Base-by-base conservation (phyloP, 768 basidiomycete species). In the Suillus americanus region DNA sequence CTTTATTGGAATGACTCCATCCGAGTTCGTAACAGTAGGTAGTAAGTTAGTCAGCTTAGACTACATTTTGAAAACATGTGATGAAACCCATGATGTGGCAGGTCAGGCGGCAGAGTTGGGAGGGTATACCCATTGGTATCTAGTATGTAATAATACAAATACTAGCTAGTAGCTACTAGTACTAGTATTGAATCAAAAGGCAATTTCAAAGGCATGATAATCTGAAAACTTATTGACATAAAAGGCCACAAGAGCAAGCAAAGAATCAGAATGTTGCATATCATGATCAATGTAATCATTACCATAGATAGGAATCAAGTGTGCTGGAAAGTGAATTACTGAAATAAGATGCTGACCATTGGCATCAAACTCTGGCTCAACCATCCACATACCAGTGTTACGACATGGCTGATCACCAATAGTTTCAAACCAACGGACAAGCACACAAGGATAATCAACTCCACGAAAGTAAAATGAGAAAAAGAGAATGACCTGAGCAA, bases 171-270 rank as follows among this genome's bases (percentile, higher is more conserved):
- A n/a, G n/a, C n/a, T n/a, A n/a, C n/a, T n/a, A n/a, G n/a, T n/a
- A n/a, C n/a, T n/a, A n/a, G n/a, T 46, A 46, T 46, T 12, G 10
- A 23, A 62, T 56, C 53, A 72, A 59, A 64, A 72, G 46, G 70
- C 68, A 38, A 71, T 64, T 65, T 69, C 69, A 64, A 68, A 68
- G 7, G 64, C 61, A 67, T 75, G 74, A 59, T 76, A 67, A 59
- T 76, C 75, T 37, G 67, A 64, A 63, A 66, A 76, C 28, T 65
- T 68, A 56, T 77, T 76, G 3, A 77, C 70, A 70, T 71, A 76
- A 62, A 62, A 76, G 3, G 57, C 38, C 14, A 59, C 3, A 51
- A 77, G 76, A 6, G 62, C 43, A 55, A 70, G 66, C 5, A 76
- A 63, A n/a, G 67, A 65, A 50, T 68, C 23, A 13, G 65, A n/a